Evolutionary conservation across 2,329 filamentous ascomycete species (phyloP).

Genomic region (Coniochaeta sp.): DNA sequence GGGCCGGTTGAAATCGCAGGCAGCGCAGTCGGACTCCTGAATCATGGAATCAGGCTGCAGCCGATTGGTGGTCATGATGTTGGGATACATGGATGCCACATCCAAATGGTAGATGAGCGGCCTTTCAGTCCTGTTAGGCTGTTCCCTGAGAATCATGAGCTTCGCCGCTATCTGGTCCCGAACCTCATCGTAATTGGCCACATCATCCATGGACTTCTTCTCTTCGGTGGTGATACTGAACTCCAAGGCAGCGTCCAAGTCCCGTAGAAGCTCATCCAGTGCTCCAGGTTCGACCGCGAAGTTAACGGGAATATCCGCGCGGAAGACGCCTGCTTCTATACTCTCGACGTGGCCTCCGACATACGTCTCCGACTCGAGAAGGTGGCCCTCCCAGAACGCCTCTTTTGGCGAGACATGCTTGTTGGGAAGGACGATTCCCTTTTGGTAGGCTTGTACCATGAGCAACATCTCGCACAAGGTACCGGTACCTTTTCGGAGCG

Average conservation of each 20-base stretch:
- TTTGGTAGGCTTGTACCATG: slow-evolving; percentile 95
- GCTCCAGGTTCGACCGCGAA: slow-evolving; percentile 86
- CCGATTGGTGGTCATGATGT: slow-evolving; percentile 99
- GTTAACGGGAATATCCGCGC: slow-evolving; percentile 89
- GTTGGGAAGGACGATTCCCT: slow-evolving; percentile 88
- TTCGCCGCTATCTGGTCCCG: slow-evolving; percentile 72
- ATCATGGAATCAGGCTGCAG: slow-evolving; percentile 99
- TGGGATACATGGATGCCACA: slow-evolving; percentile 98
- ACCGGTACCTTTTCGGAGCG: slow-evolving; percentile 89
- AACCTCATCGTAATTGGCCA: slow-evolving; percentile 77
- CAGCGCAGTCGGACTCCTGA: slow-evolving; percentile 87
- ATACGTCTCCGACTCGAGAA: slow-evolving; percentile 95
- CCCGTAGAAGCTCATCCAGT: slow-evolving; percentile 78
- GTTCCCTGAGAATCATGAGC: slow-evolving; percentile 67
- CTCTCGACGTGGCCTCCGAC: slow-evolving; percentile 98
- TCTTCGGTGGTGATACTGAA: slow-evolving; percentile 84
- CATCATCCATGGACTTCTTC: slow-evolving; percentile 72
- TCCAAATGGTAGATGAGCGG: slow-evolving; percentile 97
- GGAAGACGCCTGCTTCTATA: slow-evolving; percentile 96
- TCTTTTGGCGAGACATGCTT: slow-evolving; percentile 90
- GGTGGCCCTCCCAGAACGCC: slow-evolving; percentile 91
- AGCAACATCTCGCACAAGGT: slow-evolving; percentile 99
- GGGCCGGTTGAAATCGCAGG: slow-evolving; percentile 95
- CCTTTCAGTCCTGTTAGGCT: slow-evolving; percentile 75
- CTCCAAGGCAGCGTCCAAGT: slow-evolving; percentile 80